A percentile compares a stretch with the other conserved stretches of the same genome.
These are phyloP conservation scores for Aspergillus sparsus DNA, from an alignment of 495 filamentous ascomycete species.

Conservation along the genomic window DNA sequence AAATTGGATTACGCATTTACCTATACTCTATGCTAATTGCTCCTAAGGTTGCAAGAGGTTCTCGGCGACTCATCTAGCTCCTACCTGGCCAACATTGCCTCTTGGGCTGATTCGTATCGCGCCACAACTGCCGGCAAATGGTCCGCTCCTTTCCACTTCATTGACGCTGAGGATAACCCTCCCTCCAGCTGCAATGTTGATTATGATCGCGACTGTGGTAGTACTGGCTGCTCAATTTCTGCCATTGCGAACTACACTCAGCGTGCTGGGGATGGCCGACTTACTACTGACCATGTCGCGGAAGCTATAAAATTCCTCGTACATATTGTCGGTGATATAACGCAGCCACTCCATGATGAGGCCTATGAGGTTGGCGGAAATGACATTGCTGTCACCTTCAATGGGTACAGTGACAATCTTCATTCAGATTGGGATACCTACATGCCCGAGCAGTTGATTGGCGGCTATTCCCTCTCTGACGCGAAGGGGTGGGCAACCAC, in stretches of 20 bases:
- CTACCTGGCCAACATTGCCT: not conserved
- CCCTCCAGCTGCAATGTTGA: not conserved
- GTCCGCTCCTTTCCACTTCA: not conserved
- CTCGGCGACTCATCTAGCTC: not conserved
- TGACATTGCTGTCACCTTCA: not conserved
- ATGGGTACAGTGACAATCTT: not conserved
- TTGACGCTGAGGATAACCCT: not conserved
- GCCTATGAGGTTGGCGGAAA: not conserved
- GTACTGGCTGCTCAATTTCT: not conserved
- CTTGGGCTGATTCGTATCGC: not conserved
- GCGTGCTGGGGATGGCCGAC: not conserved
- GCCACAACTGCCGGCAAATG: not conserved
- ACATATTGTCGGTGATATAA: not conserved
- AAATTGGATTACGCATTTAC: too few relatives aligned
- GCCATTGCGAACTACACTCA: not conserved
- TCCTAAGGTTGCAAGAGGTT: not conserved
- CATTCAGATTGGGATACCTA: constrained; percentile 1
- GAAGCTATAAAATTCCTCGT: not conserved
- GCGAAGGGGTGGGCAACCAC: not conserved
- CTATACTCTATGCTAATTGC: not conserved
- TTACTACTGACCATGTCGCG: not conserved
- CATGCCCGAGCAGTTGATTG: not conserved
- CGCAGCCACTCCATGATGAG: not conserved
- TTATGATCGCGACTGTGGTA: not conserved
- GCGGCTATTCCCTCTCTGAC: not conserved